These are phyloP conservation scores for Rosellinia necatrix DNA, from an alignment of 2,329 filamentous ascomycete genomes.

Conservation along the genomic window DNA sequence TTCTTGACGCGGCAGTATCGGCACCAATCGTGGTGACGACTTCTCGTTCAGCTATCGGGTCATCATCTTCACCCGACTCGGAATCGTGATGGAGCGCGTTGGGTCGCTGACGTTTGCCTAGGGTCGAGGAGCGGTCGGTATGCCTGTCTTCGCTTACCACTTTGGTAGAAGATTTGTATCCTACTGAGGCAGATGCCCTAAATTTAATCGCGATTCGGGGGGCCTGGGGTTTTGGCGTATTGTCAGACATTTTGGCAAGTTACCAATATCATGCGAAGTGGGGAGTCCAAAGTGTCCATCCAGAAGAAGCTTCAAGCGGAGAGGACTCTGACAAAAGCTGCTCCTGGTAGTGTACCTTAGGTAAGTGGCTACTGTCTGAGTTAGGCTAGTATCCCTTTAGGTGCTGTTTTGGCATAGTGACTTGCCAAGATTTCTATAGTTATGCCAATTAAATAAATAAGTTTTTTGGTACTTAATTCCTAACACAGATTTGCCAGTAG, in stretches of 20 bases:
- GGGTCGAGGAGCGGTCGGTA: constrained; percentile 46
- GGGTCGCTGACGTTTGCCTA: constrained; percentile 55
- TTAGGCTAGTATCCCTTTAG: too few species aligned
- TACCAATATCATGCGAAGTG: neutral
- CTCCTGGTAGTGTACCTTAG: too few species aligned
- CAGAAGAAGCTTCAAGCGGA: too few species aligned
- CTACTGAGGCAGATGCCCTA: constrained; percentile 40
- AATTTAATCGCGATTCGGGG: constrained; percentile 56
- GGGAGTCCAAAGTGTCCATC: too few species aligned
- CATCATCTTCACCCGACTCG: constrained; percentile 48
- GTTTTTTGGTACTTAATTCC: too few species aligned
- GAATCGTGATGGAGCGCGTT: constrained; percentile 49
- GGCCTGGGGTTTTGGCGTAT: constrained; percentile 39
- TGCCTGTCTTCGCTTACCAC: constrained; percentile 34
- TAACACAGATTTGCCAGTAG: too few species aligned
- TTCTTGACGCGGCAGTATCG: constrained; percentile 33
- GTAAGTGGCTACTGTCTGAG: too few species aligned
- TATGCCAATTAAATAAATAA: too few species aligned
- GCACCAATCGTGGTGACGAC: constrained; percentile 41
- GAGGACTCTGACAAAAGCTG: too few species aligned
- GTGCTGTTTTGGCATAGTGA: too few species aligned
- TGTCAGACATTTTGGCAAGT: constrained; percentile 44
- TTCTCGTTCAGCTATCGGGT: constrained; percentile 36
- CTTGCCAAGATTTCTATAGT: too few species aligned
- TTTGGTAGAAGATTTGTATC: constrained; percentile 36